A percentile compares a stretch with the other conserved stretches of the same genome.
Evolutionary conservation across 2,329 filamentous ascomycete genomes (phyloP).

Genomic region (Aspergillus sp.): DNA sequence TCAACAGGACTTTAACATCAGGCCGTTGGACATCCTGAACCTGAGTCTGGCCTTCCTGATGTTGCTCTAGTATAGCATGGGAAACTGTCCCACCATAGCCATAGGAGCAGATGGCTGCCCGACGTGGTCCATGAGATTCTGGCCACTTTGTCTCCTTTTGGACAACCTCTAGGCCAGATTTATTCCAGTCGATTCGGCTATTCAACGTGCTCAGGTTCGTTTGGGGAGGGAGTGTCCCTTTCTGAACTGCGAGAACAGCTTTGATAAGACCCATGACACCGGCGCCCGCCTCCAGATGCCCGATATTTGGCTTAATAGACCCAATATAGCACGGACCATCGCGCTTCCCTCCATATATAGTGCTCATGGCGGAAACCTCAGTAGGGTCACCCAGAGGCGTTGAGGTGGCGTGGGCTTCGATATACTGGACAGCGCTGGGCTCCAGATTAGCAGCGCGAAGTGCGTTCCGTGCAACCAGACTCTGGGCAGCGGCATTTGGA

Average conservation of each 20-base stretch:
- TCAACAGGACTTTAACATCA: background rate
- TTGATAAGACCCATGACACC: conserved; percentile 29
- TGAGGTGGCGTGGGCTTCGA: conserved; percentile 25
- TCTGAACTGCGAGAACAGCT: conserved; percentile 24
- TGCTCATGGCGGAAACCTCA: conserved; percentile 15
- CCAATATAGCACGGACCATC: conserved; percentile 27
- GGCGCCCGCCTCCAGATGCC: conserved; percentile 32
- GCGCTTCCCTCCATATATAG: conserved; percentile 16
- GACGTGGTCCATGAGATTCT: conserved; percentile 11
- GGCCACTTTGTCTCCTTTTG: conserved; percentile 23
- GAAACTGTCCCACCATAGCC: conserved; percentile 4
- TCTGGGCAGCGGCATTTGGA: conserved; percentile 31
- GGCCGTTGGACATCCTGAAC: background rate
- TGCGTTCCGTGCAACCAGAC: conserved; percentile 26
- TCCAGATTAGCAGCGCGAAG: conserved; percentile 17
- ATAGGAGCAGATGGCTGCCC: conserved; percentile 33
- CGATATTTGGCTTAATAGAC: conserved; percentile 33
- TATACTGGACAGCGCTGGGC: conserved; percentile 17
- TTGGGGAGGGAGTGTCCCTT: conserved; percentile 30
- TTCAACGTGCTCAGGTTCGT: conserved; percentile 36
- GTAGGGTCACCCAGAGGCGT: conserved; percentile 24
- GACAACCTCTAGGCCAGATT: conserved; percentile 23
- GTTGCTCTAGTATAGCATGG: background rate
- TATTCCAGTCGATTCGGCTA: conserved; percentile 31
- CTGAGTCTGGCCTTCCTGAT: background rate